A percentile compares a stretch with the other conserved stretches of the same genome.
These are phyloP conservation scores for Mycena epipterygia DNA, from an alignment of 768 basidiomycete genomes.

Conservation along the genomic window DNA sequence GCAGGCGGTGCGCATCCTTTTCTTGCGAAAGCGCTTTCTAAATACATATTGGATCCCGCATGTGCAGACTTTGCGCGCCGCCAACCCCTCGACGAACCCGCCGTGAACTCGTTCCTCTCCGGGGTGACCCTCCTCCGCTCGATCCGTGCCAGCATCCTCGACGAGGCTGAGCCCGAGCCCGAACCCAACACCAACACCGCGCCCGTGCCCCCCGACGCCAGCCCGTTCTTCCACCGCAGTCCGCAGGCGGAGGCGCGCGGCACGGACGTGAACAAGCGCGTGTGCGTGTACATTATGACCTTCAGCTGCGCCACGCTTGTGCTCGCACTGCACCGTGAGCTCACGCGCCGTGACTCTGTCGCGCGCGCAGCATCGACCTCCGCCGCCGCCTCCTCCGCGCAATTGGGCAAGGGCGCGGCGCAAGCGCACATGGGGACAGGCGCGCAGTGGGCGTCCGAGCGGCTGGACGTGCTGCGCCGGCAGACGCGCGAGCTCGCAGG, in stretches of 20 bases:
- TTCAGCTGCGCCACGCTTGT: slow-evolving; percentile 2
- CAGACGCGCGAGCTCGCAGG: slow-evolving; percentile 9
- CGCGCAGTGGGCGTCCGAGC: slow-evolving; percentile 7
- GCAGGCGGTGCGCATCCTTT: neutral
- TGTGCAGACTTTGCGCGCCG: slow-evolving; percentile 19
- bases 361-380: no score
- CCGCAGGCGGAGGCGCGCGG: neutral
- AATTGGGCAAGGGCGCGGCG: neutral
- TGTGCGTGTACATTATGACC: slow-evolving; percentile 2
- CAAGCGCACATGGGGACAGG: neutral
- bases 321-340: slow-evolving; percentile 11
- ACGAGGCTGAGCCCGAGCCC: neutral
- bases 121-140: neutral
- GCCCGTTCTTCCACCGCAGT: neutral
- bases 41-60: neutral
- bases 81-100: slow-evolving; percentile 8
- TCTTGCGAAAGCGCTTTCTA: neutral
- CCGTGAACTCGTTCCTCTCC: neutral
- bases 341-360: neutral
- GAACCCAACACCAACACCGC: neutral
- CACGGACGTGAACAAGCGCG: neutral
- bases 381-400: neutral
- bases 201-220: neutral
- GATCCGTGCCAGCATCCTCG: neutral
- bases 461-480: neutral